Conservation (phyloP, 805 yeast species). For the Candida awuae region DNA sequence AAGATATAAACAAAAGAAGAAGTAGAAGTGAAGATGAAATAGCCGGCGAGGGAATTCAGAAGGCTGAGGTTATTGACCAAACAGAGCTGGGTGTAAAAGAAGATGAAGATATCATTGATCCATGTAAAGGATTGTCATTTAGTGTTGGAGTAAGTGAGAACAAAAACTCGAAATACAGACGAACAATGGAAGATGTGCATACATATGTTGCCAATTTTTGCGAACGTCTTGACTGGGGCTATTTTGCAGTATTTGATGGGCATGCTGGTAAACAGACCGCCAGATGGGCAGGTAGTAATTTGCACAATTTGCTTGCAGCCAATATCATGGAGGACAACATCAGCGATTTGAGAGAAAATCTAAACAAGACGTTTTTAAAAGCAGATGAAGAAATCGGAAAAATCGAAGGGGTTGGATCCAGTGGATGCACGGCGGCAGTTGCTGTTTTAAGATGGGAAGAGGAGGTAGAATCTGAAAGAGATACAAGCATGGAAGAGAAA, state of each 20-base stretch:
- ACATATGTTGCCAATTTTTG: slow-evolving; percentile 88
- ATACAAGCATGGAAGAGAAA: neutral
- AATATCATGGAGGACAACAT: slow-evolving; percentile 41
- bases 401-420: slow-evolving; percentile 50
- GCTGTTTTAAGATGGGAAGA: slow-evolving; percentile 83
- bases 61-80: slow-evolving; percentile 4
- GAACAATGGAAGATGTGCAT: slow-evolving; percentile 95
- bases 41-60: neutral
- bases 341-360: slow-evolving; percentile 53
- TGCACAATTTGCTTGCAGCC: slow-evolving; percentile 63
- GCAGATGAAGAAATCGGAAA: slow-evolving; percentile 65
- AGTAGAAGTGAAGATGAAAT: slow-evolving; percentile 3
- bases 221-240: slow-evolving; percentile 88
- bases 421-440: slow-evolving; percentile 95
- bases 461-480: slow-evolving; percentile 10
- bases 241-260: slow-evolving; percentile 93
- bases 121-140: slow-evolving; percentile 57
- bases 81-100: neutral
- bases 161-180: slow-evolving; percentile 69
- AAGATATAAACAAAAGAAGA: too few relatives aligned
- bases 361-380: slow-evolving; percentile 61
- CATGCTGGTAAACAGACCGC: slow-evolving; percentile 95
- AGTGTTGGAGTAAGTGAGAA: slow-evolving; percentile 90
- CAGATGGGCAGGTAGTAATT: slow-evolving; percentile 84
- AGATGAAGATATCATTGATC: slow-evolving; percentile 20